Percentiles rank a stretch among this genome's conserved stretches.
Conservation (phyloP, 2,329 filamentous ascomycete genomes). For the Colletotrichum siamense region DNA sequence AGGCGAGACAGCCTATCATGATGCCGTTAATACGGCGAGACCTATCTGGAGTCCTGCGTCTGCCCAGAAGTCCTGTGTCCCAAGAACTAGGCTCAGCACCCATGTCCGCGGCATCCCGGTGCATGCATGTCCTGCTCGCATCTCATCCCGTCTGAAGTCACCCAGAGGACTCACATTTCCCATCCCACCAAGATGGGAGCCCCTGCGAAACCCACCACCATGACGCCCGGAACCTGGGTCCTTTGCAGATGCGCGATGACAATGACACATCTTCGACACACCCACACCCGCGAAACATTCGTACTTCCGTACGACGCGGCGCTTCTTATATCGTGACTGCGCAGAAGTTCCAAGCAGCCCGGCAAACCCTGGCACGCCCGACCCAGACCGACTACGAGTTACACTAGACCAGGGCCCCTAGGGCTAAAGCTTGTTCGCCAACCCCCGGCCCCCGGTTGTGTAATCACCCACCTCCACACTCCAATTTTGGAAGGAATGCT, state of each 20-base stretch:
- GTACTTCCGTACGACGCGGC: neutral
- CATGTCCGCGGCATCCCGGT: neutral
- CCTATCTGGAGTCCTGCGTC: neutral
- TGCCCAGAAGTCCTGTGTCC: neutral
- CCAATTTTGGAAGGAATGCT: conserved; percentile 17
- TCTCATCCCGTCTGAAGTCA: neutral
- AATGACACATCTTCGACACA: conserved; percentile 2
- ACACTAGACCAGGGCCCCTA: neutral
- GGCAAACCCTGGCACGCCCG: neutral
- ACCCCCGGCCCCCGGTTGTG: neutral
- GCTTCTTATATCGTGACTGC: neutral
- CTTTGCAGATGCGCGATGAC: conserved; percentile 1
- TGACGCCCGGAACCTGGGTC: neutral
- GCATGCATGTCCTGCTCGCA: neutral
- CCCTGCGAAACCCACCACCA: neutral
- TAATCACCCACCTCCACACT: neutral
- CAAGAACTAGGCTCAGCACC: neutral
- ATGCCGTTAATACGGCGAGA: neutral
- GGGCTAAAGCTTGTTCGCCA: conserved; percentile 7
- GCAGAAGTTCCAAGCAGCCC: neutral
- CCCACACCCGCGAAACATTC: neutral
- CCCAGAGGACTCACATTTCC: neutral
- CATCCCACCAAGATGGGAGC: neutral
- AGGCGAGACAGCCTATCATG: conserved; percentile 1
- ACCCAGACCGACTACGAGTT: neutral